Evolutionary conservation across 306 rosid genomes (phyloP).

Genomic region (Dicorynia guianensis): DNA sequence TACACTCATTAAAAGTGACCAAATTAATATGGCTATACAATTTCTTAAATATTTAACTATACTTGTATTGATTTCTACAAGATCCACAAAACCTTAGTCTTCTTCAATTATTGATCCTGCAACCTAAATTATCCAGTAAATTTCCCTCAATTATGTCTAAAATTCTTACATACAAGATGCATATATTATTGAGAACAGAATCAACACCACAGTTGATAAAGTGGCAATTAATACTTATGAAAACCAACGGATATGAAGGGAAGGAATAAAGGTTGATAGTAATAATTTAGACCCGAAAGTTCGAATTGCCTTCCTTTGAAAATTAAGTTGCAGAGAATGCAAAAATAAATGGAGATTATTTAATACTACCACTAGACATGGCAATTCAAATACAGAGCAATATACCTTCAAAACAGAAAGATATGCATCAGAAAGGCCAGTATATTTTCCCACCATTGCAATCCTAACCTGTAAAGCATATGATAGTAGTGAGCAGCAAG

Average conservation of each 20-base stretch:
- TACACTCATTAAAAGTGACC: not conserved
- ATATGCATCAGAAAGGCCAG: constrained; percentile 87
- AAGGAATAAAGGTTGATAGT: not conserved
- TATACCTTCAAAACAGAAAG: constrained; percentile 86
- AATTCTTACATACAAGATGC: not conserved
- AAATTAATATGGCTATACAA: not conserved
- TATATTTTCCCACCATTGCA: constrained; percentile 94
- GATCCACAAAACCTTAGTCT: constrained; percentile 30
- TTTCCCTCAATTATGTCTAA: constrained; percentile 26
- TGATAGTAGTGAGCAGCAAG: constrained; percentile 23
- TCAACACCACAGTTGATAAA: not conserved
- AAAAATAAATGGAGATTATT: not conserved
- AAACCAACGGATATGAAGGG: not conserved
- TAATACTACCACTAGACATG: not conserved
- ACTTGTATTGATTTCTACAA: constrained; percentile 7
- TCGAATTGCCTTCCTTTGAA: not conserved
- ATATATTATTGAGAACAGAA: not conserved
- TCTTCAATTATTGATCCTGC: constrained; percentile 8
- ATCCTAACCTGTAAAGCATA: constrained; percentile 73
- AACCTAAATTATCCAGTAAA: constrained; percentile 14
- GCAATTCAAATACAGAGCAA: not conserved
- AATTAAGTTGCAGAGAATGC: constrained; percentile 28
- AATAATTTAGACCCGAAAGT: constrained; percentile 8
- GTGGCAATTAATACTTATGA: not conserved
- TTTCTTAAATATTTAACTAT: constrained; percentile 16